A percentile compares a stretch with the other conserved stretches of the same genome.
Evolutionary conservation across 2,329 filamentous ascomycete genomes (phyloP).

Genomic region (Calonectria pteridis): DNA sequence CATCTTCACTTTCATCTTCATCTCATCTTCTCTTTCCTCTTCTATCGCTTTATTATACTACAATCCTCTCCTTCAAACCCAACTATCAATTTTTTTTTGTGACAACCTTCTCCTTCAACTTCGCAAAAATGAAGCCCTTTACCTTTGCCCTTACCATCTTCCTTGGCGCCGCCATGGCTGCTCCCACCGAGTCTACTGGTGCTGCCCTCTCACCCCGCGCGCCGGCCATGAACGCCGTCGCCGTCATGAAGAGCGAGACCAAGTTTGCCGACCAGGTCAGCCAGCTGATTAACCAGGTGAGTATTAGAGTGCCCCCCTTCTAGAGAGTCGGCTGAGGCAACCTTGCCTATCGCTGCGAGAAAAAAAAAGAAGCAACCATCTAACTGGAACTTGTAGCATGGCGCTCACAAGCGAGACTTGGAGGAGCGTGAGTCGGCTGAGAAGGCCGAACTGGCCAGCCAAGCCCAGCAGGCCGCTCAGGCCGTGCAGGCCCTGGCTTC

Average conservation of each 20-base stretch:
- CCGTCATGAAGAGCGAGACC: conserved; percentile 6
- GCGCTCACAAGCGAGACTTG: background rate
- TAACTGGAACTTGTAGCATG: conserved; percentile 1
- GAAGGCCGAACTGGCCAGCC: background rate
- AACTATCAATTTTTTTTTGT: conserved; percentile 1
- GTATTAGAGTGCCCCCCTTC: background rate
- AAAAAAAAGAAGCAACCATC: too few relatives aligned
- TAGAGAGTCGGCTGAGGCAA: background rate
- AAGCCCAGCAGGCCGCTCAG: background rate
- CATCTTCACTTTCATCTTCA: background rate
- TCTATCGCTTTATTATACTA: background rate
- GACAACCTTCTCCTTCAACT: background rate
- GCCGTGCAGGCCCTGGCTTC: background rate
- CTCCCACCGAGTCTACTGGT: background rate
- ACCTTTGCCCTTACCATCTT: conserved; percentile 21
- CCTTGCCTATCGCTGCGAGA: background rate
- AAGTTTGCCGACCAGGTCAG: background rate
- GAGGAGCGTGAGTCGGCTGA: background rate
- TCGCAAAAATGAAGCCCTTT: conserved; percentile 32
- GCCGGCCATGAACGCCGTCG: background rate
- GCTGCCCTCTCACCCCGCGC: background rate
- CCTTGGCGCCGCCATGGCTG: background rate
- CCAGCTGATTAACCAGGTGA: background rate
- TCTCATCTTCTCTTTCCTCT: background rate
- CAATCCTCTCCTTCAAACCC: background rate